These are phyloP conservation scores for Phytophthora megakarya DNA, from an alignment of 352 stramenopile species.

Conservation along the genomic window DNA sequence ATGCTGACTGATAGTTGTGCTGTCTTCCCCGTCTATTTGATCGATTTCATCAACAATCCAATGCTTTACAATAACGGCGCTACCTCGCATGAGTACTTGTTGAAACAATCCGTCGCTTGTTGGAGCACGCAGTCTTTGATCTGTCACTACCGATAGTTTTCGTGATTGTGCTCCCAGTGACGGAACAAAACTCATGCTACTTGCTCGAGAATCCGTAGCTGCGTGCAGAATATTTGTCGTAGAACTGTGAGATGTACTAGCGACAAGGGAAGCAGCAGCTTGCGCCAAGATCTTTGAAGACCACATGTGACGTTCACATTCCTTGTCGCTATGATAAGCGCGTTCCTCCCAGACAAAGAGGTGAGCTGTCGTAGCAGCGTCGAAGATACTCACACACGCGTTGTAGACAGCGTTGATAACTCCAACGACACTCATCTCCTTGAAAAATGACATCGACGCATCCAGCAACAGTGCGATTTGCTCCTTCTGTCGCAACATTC, in stretches of 20 bases:
- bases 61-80: slow-evolving; percentile 53
- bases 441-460: slow-evolving; percentile 80
- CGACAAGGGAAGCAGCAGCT: slow-evolving; percentile 10
- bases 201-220: slow-evolving; percentile 6
- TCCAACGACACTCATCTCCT: slow-evolving; percentile 78
- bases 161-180: slow-evolving; percentile 44
- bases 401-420: slow-evolving; percentile 87
- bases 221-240: slow-evolving; percentile 10
- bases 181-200: slow-evolving; percentile 35
- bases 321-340: slow-evolving; percentile 3
- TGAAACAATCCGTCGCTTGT: slow-evolving; percentile 65
- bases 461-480: slow-evolving; percentile 68
- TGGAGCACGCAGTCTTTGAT: slow-evolving; percentile 55
- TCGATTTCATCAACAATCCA: slow-evolving; percentile 45
- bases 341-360: slow-evolving; percentile 67
- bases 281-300: slow-evolving; percentile 64
- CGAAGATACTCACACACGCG: slow-evolving; percentile 66
- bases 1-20: background rate
- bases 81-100: slow-evolving; percentile 55
- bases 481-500: slow-evolving; percentile 65
- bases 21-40: slow-evolving; percentile 13
- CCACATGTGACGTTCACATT: slow-evolving; percentile 58
- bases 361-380: slow-evolving; percentile 59
- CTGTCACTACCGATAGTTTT: slow-evolving; percentile 63
- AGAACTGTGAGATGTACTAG: slow-evolving; percentile 7